phyloP scores from a whole-genome alignment of 2,329 filamentous ascomycete genomes.

The Sclerotinia nivalis region DNA sequence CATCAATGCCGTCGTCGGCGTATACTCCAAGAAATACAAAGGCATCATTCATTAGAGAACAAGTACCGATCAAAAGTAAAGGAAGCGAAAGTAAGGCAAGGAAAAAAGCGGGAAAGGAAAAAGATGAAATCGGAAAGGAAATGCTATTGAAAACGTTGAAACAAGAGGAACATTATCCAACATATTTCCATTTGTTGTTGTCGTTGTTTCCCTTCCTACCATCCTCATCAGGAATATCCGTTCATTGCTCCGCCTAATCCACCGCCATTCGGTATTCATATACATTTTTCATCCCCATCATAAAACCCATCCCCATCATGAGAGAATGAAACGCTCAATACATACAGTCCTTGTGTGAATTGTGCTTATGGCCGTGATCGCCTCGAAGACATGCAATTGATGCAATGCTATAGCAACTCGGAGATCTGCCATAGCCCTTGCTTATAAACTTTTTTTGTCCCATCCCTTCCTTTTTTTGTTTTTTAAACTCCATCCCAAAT shows the following conservation, averaged over 20 bases:
- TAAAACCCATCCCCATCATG: conserved; percentile 3
- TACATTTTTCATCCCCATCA: neutral
- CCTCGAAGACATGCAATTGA: conserved; percentile 7
- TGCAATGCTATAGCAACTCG: neutral
- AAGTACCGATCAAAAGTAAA: neutral
- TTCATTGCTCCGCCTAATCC: neutral
- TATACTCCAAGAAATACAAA: neutral
- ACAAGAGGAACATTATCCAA: neutral
- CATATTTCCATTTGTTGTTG: neutral
- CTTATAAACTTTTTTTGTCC: conserved; percentile 1
- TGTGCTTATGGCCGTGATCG: neutral
- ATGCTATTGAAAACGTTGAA: neutral
- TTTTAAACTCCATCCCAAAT: conserved; percentile 20
- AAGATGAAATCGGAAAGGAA: too few species aligned
- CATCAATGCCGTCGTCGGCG: neutral
- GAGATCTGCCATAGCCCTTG: neutral
- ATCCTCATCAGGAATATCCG: neutral
- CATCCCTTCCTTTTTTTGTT: conserved; percentile 3
- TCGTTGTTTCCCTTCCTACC: neutral
- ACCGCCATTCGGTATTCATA: neutral
- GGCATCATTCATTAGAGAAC: neutral
- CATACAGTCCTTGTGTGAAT: conserved; percentile 9
- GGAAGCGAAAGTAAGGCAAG: neutral
- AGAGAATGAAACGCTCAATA: conserved; percentile 20
- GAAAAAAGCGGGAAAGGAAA: neutral